Conservation (phyloP, 345 rosid species). For the Eucalyptus curtisii region DNA sequence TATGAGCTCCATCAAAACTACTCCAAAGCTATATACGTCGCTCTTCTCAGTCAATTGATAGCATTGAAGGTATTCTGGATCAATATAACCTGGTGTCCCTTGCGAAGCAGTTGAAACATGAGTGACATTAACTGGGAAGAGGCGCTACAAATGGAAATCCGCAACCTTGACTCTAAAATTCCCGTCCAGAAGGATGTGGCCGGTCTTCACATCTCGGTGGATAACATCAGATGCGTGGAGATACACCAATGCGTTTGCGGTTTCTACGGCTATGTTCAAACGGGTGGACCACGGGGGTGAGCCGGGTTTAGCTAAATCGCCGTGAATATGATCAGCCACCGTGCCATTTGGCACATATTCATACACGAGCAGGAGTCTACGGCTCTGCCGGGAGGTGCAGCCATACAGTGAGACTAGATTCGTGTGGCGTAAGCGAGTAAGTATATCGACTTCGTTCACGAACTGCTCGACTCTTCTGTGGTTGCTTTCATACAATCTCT, state of each 20-base stretch:
- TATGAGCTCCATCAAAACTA: slow-evolving; percentile 50
- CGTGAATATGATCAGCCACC: slow-evolving; percentile 77
- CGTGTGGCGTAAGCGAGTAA: slow-evolving; percentile 50
- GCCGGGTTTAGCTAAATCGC: slow-evolving; percentile 53
- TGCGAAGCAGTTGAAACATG: slow-evolving; percentile 91
- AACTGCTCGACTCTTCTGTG: slow-evolving; percentile 69
- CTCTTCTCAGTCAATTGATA: slow-evolving; percentile 82
- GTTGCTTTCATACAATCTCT: slow-evolving; percentile 71
- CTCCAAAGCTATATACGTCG: slow-evolving; percentile 73
- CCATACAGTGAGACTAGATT: slow-evolving; percentile 76
- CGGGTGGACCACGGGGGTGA: slow-evolving; percentile 50
- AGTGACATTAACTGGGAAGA: slow-evolving; percentile 50
- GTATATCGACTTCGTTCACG: slow-evolving; percentile 71
- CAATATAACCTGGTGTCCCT: slow-evolving; percentile 96
- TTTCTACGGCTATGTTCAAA: slow-evolving; percentile 70
- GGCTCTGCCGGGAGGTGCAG: slow-evolving; percentile 72
- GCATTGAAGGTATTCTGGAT: slow-evolving; percentile 82
- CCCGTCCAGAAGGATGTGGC: slow-evolving; percentile 69
- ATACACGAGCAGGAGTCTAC: slow-evolving; percentile 69
- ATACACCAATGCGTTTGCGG: slow-evolving; percentile 62
- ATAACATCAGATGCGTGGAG: slow-evolving; percentile 67
- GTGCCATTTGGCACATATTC: slow-evolving; percentile 80
- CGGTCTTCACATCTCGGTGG: slow-evolving; percentile 89
- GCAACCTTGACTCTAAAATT: slow-evolving; percentile 77
- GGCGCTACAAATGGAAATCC: slow-evolving; percentile 78